Evolutionary conservation across 176 grass and related monocot species (phyloP).

Genomic region (Saccharum officinarum): DNA sequence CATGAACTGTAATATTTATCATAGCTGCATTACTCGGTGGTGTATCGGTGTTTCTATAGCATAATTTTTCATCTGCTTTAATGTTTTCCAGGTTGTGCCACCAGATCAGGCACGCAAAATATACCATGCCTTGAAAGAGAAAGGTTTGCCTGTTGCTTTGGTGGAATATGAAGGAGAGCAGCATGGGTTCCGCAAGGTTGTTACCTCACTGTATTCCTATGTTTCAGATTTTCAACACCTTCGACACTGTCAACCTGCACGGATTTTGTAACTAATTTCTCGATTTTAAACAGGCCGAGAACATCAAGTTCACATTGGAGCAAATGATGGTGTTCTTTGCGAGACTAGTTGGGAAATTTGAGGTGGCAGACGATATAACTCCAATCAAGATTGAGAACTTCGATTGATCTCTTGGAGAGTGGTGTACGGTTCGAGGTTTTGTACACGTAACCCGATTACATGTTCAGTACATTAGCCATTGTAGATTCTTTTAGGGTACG

Average conservation of each 20-base stretch:
- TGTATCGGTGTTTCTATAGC: not conserved
- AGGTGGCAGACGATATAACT: slow-evolving; percentile 80
- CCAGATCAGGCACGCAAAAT: slow-evolving; percentile 82
- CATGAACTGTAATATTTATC: not conserved
- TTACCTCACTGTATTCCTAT: not conserved
- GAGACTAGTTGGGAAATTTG: slow-evolving; percentile 67
- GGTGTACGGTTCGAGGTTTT: not conserved
- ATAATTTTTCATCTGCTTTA: not conserved
- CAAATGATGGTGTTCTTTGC: slow-evolving; percentile 93
- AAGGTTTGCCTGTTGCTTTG: slow-evolving; percentile 85
- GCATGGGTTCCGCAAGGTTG: slow-evolving; percentile 87
- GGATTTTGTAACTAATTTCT: not conserved
- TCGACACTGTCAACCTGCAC: not conserved
- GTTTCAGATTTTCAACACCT: not conserved
- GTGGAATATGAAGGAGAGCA: slow-evolving; percentile 98
- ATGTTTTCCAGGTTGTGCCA: slow-evolving; percentile 66
- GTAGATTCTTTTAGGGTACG: not conserved
- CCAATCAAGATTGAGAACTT: slow-evolving; percentile 91
- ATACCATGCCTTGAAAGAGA: slow-evolving; percentile 83
- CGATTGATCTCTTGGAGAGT: slow-evolving; percentile 39
- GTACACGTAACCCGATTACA: not conserved
- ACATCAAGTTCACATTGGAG: slow-evolving; percentile 95
- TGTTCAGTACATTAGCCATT: not conserved
- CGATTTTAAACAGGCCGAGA: slow-evolving; percentile 62
- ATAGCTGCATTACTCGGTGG: not conserved